Base-by-base conservation (phyloP, 495 filamentous ascomycete genomes). In the Xylaria grammica region DNA sequence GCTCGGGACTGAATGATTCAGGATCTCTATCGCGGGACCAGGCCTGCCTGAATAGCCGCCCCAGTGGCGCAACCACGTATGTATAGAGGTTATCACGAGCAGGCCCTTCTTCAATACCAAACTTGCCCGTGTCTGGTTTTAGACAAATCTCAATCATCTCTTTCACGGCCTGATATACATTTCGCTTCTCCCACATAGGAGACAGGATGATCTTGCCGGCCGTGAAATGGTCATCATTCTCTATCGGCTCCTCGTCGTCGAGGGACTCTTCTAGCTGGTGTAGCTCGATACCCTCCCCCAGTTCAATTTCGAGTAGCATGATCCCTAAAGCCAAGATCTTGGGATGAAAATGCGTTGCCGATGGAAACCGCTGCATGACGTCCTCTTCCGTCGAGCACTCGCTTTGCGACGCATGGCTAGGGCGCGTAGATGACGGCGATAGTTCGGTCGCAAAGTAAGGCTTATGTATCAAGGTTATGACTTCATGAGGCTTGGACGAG, bases 321-420 rank as follows among this genome's bases (percentile, higher is more conserved):
- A 72, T 68, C 8, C 70, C 70, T 10, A 72, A 52, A n/a, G 65
- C 60, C 9, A 67, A 57, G 13, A 72, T 70, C 53, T 72, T 72
- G 32, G 70, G 70, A 54, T 65, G 68, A 8, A 26, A 20, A 45
- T 67, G 69, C 7, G 27, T 49, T 27, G 46, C 46, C 7, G 46
- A 50, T 15, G 46, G 20, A 50, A 50, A 50, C 26, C 46, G 46
- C 7, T 50, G 46, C 46, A 50, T 50, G 5, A 50, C 2, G 46
- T 26, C 22, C 22, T 50, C 13, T 15, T 26, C 46, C 20, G 46
- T 50, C 46, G 46, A 27, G 46, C 46, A 50, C 46, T 50, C 46
- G 22, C 19, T 27, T 50, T 50, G 46, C 20, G 46, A 24, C 46
- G 22, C 46, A 7, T 10, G 4, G 22, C 19, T 20, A 26, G 46